Base-by-base conservation (phyloP, 1,139 yeast genomes). In the Petasospora fabianii region DNA sequence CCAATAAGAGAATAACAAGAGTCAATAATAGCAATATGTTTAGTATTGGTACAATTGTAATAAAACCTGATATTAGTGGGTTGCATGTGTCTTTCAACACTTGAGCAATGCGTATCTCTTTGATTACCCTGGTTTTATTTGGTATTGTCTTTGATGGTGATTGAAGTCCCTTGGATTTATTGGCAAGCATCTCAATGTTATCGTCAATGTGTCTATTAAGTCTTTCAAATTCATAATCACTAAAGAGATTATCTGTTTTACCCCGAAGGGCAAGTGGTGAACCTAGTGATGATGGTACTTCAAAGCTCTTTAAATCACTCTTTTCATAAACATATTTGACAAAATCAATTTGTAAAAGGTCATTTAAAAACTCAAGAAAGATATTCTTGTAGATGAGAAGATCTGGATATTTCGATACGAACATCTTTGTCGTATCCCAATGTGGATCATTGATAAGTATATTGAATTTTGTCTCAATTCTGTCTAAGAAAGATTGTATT, bases 301-400 rank as follows among this genome's bases (percentile, higher is more conserved):
- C 40, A 22, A 39, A 38, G 6, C 35, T 18, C 15, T 36, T 15
- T 12, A 32, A 27, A 13, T 38, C 42, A 17, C 38, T 36, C 36
- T 42, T 38, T 10, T 39, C 39, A 22, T 38, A 27, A 2, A 44
- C 38, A 24, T 35, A 42, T 12, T 24, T 27, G 9, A 42, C 38
- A 24, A 44, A 36, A 27, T 44, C 44, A 11, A 42, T 11, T 30
- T 44, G 43, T n/a, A 44, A 18, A 14, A 44, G 44, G 19, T 44
- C 48, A 24, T 36, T 32, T 22, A 44, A 14, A 17, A 44, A 42
- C 19, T 34, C 42, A 9, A 42, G 15, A 16, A 42, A 44, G 14
- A 44, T 24, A 24, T 29, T 31, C 33, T 44, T 44, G 29, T 38
- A 30, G 20, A 44, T 34, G 14, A 30, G 19, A 8, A 42, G 21